These are phyloP conservation scores for Wallacemonas sp. DNA, from an alignment of 208 protist genomes.

Conservation along the genomic window DNA sequence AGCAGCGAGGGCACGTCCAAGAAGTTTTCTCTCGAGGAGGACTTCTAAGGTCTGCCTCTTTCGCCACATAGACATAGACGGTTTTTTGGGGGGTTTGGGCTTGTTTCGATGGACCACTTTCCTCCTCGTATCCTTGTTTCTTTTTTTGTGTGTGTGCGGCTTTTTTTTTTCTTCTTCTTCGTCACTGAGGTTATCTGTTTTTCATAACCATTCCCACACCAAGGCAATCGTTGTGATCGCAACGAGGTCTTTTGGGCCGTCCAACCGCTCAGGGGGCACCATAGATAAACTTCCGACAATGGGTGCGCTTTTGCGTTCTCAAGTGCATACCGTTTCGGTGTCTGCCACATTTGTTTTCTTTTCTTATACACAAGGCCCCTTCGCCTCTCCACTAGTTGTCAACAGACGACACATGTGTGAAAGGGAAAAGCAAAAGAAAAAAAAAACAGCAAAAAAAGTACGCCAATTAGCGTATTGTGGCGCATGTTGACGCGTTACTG, in stretches of 20 bases:
- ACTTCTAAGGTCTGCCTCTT: constrained; percentile 75
- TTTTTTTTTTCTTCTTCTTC: constrained; percentile 8
- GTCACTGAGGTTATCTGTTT: constrained; percentile 4
- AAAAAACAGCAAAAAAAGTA: no score
- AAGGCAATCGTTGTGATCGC: background rate
- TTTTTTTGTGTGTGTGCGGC: constrained; percentile 13
- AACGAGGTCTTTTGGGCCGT: no score
- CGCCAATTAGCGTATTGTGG: no score
- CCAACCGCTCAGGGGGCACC: no score
- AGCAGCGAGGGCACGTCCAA: constrained; percentile 65
- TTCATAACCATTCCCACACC: background rate
- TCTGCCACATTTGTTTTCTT: constrained; percentile 12
- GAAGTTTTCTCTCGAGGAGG: constrained; percentile 89
- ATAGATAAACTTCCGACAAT: no score
- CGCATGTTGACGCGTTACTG: no score
- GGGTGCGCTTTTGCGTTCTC: no score
- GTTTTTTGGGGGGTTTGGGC: background rate
- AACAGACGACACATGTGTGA: no score
- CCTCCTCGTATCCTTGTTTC: constrained; percentile 12
- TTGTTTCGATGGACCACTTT: background rate
- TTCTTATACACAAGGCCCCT: no score
- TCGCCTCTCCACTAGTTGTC: no score
- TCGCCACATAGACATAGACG: background rate
- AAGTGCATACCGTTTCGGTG: background rate
- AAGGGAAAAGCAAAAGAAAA: no score